phyloP scores from a whole-genome alignment of 441 rosid genomes.

The Geranium incanum region DNA sequence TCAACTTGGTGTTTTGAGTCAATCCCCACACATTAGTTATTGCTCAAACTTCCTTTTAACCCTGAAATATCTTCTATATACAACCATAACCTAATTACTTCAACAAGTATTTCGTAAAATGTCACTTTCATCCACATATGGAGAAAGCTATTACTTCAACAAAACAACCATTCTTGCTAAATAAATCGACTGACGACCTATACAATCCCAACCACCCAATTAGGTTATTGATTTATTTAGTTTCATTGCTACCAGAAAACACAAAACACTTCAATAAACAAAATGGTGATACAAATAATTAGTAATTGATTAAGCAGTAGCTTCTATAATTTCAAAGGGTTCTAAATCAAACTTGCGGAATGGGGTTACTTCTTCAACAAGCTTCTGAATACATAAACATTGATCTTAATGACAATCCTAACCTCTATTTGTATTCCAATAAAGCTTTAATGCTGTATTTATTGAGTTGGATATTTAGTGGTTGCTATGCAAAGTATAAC shows the following conservation, averaged over 20 bases:
- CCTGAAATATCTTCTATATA: neutral
- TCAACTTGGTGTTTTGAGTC: neutral
- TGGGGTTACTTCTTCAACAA: slow-evolving; percentile 1
- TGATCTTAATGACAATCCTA: too few relatives aligned
- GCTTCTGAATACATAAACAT: neutral
- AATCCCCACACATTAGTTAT: neutral
- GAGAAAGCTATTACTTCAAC: neutral
- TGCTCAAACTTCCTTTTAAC: neutral
- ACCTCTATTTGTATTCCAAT: neutral
- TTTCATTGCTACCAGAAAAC: neutral
- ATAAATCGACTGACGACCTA: neutral
- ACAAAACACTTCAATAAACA: neutral
- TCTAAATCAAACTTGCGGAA: neutral
- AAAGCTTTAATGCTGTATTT: neutral
- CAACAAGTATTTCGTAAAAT: neutral
- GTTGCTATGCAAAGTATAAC: neutral
- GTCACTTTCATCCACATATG: slow-evolving; percentile 1
- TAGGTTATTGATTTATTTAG: neutral
- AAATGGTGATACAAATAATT: neutral
- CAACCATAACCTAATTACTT: neutral
- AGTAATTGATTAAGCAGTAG: neutral
- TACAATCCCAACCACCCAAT: neutral
- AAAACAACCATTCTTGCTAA: neutral
- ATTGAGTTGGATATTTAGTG: neutral
- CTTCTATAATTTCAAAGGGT: neutral